Base-by-base conservation (phyloP, 495 filamentous ascomycete genomes). In the Xylona heveae region DNA sequence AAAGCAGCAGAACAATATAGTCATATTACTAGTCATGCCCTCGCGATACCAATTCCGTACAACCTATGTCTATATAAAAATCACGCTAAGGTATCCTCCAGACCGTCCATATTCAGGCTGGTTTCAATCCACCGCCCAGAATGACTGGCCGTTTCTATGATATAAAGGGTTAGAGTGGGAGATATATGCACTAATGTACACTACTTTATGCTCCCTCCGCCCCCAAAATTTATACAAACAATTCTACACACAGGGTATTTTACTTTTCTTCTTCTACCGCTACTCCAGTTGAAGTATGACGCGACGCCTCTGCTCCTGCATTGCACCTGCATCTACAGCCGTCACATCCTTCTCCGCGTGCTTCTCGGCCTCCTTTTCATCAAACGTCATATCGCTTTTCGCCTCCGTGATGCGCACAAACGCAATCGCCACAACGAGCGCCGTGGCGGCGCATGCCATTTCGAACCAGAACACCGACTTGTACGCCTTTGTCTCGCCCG, bases 381-480 rank as follows among this genome's bases (percentile, higher is more conserved):
- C 76, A 3, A 57, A 55, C 4, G 76, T 82, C 47, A 79, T 43
- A 20, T 74, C 72, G 44, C 69, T 69, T 52, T 70, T 58, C 3
- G 76, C 77, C 41, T 69, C 68, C 7, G 59, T 53, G 15, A 82
- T 65, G 39, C 66, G 56, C 16, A 83, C 74, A 37, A 76, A 75
- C 0, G 50, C 31, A 17, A 69, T 48, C 31, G 75, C 53, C 12
- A 81, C 42, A 3, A 70, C 19, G 22, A 75, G 38, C 5, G 70
- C 66, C 0, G 66, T 20, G 0, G 47, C 49, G 0, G 74, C 66
- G 26, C 62, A 56, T 1, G 57, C 71, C 3, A 70, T 57, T 30
- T 68, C 64, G 33, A 74, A 70, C 71, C 74, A 77, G 39, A 82
- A 81, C 1, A 67, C 68, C 0, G 61, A 55, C 39, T 71, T 63